Percentiles rank a stretch among this genome's conserved stretches.
phyloP scores from a whole-genome alignment of 352 stramenopile genomes.

The Phytophthora palmivora region DNA sequence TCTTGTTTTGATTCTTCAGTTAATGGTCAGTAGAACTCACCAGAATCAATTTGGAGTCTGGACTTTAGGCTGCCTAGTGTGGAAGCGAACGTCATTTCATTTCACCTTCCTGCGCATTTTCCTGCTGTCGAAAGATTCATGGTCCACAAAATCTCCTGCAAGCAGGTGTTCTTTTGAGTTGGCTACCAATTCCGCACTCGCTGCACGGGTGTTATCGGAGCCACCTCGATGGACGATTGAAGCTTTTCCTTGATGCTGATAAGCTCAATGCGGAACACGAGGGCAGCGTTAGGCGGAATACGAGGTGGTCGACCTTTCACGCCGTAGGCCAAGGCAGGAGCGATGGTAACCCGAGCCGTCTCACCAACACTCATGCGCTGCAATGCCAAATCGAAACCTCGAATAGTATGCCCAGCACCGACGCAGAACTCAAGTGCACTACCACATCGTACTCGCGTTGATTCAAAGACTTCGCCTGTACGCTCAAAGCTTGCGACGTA shows the following conservation, averaged over 20 bases:
- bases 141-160: conserved; percentile 1
- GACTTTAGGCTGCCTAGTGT: conserved; percentile 11
- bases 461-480: conserved; percentile 66
- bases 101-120: no score
- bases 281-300: conserved; percentile 73
- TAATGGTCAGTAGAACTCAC: conserved; percentile 26
- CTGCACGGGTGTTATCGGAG: conserved; percentile 24
- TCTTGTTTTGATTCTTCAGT: no score
- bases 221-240: conserved; percentile 34
- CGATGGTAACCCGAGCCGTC: conserved; percentile 68
- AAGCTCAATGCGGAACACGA: conserved; percentile 83
- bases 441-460: conserved; percentile 56
- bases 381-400: conserved; percentile 73
- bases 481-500: conserved; percentile 69
- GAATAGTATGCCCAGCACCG: conserved; percentile 69
- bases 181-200: conserved; percentile 31
- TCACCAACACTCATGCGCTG: conserved; percentile 82
- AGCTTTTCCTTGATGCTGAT: conserved; percentile 85
- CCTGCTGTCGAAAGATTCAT: no score
- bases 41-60: conserved; percentile 14
- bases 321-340: conserved; percentile 73
- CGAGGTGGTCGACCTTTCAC: conserved; percentile 70
- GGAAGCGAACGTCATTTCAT: no score
- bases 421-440: conserved; percentile 78
- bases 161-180: background rate